A percentile compares a stretch with the other conserved stretches of the same genome.
Conservation (phyloP, 768 basidiomycete genomes). For the Zangia roseola region DNA sequence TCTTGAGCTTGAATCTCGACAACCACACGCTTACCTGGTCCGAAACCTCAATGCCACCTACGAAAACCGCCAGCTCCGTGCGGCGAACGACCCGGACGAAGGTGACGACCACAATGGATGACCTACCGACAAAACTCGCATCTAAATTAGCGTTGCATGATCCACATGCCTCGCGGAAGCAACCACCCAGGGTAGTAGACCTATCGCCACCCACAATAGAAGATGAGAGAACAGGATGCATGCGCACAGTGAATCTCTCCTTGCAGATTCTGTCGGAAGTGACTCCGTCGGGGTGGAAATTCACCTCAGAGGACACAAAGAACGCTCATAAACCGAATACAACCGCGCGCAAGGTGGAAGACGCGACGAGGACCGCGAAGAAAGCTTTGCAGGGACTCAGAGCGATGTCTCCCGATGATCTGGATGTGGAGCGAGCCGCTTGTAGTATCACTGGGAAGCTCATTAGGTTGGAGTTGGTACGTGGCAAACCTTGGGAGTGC, state of each 20-base stretch:
- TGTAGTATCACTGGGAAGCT: constrained; percentile 66
- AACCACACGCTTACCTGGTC: no score
- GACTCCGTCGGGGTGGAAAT: constrained; percentile 63
- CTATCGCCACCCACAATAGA: constrained; percentile 22
- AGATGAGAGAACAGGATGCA: constrained; percentile 44
- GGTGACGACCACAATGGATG: neutral
- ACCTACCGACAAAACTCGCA: constrained; percentile 18
- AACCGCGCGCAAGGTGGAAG: constrained; percentile 35
- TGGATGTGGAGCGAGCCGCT: constrained; percentile 76
- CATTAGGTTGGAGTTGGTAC: constrained; percentile 66
- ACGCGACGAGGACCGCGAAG: constrained; percentile 35
- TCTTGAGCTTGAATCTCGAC: no score
- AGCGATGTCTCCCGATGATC: constrained; percentile 39
- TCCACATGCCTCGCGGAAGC: constrained; percentile 28
- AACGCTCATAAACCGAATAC: constrained; percentile 19
- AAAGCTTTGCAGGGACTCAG: constrained; percentile 50
- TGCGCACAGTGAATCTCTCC: constrained; percentile 63
- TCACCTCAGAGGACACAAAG: constrained; percentile 25
- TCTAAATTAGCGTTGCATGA: constrained; percentile 29
- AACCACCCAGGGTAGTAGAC: constrained; percentile 5
- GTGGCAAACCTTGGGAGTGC: constrained; percentile 25
- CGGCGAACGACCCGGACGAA: constrained; percentile 18
- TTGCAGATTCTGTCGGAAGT: constrained; percentile 55
- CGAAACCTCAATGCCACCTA: constrained; percentile 10
- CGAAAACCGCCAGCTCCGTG: constrained; percentile 1